Conservation (phyloP, 2,329 filamentous ascomycete genomes). For the Trichophaea hybrida region DNA sequence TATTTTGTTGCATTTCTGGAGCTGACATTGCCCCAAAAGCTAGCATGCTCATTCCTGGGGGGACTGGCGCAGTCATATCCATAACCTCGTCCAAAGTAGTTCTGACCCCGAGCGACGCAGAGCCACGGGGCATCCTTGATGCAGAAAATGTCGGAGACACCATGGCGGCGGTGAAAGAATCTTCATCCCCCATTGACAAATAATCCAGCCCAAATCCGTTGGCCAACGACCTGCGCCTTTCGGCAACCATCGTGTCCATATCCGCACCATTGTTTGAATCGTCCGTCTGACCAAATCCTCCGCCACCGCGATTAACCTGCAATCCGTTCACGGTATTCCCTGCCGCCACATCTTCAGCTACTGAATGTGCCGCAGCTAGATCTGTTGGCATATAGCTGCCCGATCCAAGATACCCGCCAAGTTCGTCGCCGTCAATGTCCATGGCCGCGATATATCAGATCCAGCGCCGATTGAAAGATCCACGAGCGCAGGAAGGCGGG, state of each 20-base stretch:
- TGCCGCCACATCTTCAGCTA: background rate
- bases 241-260: conserved; percentile 21
- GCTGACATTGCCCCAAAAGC: conserved; percentile 18
- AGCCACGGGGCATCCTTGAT: background rate
- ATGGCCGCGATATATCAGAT: background rate
- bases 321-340: background rate
- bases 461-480: conserved; percentile 3
- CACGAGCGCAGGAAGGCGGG: conserved; percentile 6
- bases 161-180: conserved; percentile 1
- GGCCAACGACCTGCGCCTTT: conserved; percentile 22
- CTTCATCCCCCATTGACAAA: conserved; percentile 16
- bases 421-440: conserved; percentile 5
- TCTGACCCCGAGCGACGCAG: conserved; percentile 5
- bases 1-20: conserved; percentile 19
- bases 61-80: conserved; percentile 17
- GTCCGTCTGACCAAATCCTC: conserved; percentile 7
- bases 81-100: conserved; percentile 19
- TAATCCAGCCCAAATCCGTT: conserved; percentile 21
- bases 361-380: background rate
- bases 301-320: background rate
- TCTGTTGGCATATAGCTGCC: conserved; percentile 1
- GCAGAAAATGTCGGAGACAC: background rate
- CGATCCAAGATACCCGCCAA: conserved; percentile 3
- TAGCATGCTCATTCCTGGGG: conserved; percentile 18
- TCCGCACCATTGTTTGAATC: conserved; percentile 14